Percentiles rank a stretch among this genome's conserved stretches.
These are phyloP conservation scores for Pseudopithomyces chartarum DNA, from an alignment of 2,329 filamentous ascomycete species.

Conservation along the genomic window DNA sequence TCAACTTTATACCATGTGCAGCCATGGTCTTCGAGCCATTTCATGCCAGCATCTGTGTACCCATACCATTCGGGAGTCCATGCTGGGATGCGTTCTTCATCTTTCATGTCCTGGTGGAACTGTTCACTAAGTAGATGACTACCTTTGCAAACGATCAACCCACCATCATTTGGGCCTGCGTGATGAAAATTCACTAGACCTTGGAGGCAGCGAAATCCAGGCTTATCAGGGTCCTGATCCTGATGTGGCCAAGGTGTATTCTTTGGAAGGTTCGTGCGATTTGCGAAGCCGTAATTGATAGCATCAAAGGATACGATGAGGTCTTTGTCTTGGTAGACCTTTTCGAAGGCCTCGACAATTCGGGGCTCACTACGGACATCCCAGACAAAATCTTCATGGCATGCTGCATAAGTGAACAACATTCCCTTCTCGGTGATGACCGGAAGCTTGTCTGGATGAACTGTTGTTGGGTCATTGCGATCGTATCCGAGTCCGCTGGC, in stretches of 20 bases:
- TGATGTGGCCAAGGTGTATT: conserved; percentile 44
- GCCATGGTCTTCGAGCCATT: conserved; percentile 50
- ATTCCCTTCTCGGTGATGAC: conserved; percentile 27
- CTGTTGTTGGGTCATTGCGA: conserved; percentile 25
- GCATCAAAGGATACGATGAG: conserved; percentile 47
- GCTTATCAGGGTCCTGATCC: conserved; percentile 36
- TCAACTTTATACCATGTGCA: conserved; percentile 47
- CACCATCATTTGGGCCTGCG: conserved; percentile 44
- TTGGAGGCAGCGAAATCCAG: conserved; percentile 58
- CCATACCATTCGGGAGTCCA: conserved; percentile 42
- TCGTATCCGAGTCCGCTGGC: conserved; percentile 25
- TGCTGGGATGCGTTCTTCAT: conserved; percentile 36
- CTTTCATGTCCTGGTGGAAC: conserved; percentile 30
- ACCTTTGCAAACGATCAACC: conserved; percentile 44
- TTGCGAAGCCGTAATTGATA: conserved; percentile 44
- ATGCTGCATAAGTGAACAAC: conserved; percentile 39
- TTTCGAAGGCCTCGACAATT: conserved; percentile 42
- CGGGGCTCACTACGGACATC: conserved; percentile 46
- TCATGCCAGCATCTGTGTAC: conserved; percentile 39
- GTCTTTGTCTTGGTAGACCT: conserved; percentile 43
- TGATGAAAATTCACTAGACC: conserved; percentile 55
- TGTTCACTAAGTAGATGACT: conserved; percentile 37
- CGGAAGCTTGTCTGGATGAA: conserved; percentile 25
- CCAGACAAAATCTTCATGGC: conserved; percentile 51
- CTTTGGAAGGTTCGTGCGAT: conserved; percentile 29